These are phyloP conservation scores for Scutellaria minor DNA, from an alignment of 257 asterid genomes.

Conservation along the genomic window DNA sequence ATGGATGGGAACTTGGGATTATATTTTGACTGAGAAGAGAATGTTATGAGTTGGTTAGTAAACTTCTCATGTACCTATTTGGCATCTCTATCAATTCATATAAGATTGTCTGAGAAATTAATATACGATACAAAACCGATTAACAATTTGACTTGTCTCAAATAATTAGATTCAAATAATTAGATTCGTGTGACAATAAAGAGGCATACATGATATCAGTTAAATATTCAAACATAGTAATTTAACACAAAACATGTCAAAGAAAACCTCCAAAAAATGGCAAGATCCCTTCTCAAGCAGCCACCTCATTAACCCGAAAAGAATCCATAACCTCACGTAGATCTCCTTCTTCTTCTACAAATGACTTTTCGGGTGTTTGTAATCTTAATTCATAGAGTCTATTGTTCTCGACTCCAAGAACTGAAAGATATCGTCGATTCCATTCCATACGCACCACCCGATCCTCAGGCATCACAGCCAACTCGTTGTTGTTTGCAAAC, in stretches of 20 bases:
- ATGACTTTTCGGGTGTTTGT: slow-evolving; percentile 83
- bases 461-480: slow-evolving; percentile 93
- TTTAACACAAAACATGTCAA: too few species aligned
- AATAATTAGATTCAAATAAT: too few species aligned
- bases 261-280: not conserved
- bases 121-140: too few species aligned
- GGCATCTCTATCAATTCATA: too few species aligned
- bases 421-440: slow-evolving; percentile 86
- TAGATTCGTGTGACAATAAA: too few species aligned
- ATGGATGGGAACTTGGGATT: too few species aligned
- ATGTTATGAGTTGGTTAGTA: too few species aligned
- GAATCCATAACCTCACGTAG: slow-evolving; percentile 82
- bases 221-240: not conserved
- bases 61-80: too few species aligned
- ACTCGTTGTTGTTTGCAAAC: slow-evolving; percentile 88
- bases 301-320: slow-evolving; percentile 70
- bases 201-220: not conserved
- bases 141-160: too few species aligned
- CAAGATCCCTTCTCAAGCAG: slow-evolving; percentile 43
- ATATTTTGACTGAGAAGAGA: too few species aligned
- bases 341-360: slow-evolving; percentile 70
- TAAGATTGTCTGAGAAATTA: too few species aligned
- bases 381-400: slow-evolving; percentile 68
- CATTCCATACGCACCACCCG: slow-evolving; percentile 83
- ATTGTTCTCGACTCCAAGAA: slow-evolving; percentile 96